These are phyloP conservation scores for bread wheat (Triticum aestivum) DNA, from an alignment of 176 grass and related monocot genomes.

Conservation along the genomic window DNA sequence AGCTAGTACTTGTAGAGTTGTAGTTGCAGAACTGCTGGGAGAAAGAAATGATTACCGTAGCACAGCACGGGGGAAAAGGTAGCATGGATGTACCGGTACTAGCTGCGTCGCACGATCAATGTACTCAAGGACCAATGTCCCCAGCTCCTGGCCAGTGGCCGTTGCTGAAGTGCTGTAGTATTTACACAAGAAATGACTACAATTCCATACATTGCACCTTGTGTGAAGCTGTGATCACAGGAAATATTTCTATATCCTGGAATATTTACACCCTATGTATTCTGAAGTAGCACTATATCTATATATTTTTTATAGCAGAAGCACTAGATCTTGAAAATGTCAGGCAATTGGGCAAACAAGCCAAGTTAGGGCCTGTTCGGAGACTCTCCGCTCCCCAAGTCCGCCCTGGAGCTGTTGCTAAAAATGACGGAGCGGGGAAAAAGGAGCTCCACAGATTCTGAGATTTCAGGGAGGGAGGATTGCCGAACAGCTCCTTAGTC, in stretches of 20 bases:
- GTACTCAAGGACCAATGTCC: not conserved
- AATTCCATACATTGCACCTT: not conserved
- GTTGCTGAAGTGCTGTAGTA: not conserved
- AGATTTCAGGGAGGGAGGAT: too few relatives aligned
- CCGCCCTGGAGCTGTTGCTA: too few relatives aligned
- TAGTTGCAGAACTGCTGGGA: not conserved
- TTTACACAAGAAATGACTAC: constrained; percentile 8
- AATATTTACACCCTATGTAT: constrained; percentile 24
- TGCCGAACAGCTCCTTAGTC: constrained; percentile 32
- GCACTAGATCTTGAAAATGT: not conserved
- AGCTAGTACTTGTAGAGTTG: not conserved
- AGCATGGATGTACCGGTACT: not conserved
- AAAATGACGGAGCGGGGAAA: too few relatives aligned
- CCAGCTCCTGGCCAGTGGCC: not conserved
- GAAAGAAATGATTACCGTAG: not conserved
- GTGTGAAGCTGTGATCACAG: not conserved
- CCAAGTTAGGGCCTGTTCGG: too few relatives aligned
- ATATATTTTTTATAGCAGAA: not conserved
- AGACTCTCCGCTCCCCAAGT: too few relatives aligned
- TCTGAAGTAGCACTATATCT: not conserved
- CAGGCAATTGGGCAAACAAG: not conserved
- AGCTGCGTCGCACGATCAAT: not conserved
- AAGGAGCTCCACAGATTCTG: too few relatives aligned
- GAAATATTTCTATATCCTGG: constrained; percentile 9
- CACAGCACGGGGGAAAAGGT: not conserved